Conservation (phyloP, 2,329 filamentous ascomycete genomes). For the Pochonia chlamydosporia region DNA sequence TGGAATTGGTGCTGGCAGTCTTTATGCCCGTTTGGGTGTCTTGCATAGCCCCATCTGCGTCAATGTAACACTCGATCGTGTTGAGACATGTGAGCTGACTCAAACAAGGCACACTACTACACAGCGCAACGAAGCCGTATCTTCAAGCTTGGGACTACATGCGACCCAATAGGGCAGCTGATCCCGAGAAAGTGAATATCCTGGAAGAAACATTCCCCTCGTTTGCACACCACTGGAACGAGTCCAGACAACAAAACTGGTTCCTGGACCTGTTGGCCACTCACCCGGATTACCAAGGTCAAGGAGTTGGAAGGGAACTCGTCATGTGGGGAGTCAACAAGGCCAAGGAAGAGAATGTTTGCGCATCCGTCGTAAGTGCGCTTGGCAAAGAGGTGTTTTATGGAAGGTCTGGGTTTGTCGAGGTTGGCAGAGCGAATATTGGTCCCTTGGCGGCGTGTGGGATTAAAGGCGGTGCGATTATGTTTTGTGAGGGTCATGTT, state of each 20-base stretch:
- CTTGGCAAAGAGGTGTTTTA: conserved; percentile 33
- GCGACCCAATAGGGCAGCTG: conserved; percentile 5
- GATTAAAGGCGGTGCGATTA: conserved; percentile 3
- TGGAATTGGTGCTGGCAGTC: too few species aligned
- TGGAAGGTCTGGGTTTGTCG: not conserved
- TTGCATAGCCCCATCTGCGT: too few species aligned
- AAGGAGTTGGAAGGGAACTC: conserved; percentile 28
- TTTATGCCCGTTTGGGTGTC: too few species aligned
- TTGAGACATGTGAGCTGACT: too few species aligned
- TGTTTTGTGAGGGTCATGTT: conserved; percentile 2
- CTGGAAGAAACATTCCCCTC: conserved; percentile 16
- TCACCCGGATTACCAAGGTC: conserved; percentile 31
- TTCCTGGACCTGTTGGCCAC: conserved; percentile 31
- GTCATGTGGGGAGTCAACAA: conserved; percentile 34
- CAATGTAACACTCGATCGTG: too few species aligned
- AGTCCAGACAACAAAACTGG: conserved; percentile 26
- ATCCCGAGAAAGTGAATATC: conserved; percentile 13
- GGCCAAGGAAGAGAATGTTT: conserved; percentile 28
- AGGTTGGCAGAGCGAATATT: conserved; percentile 6
- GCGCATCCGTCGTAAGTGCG: conserved; percentile 32
- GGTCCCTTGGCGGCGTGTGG: not conserved
- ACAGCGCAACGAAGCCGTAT: not conserved
- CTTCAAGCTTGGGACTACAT: not conserved
- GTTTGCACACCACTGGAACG: conserved; percentile 20
- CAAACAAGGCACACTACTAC: not conserved